Conservation (phyloP, 2,329 filamentous ascomycete genomes). For the Xylariaceae sp. region DNA sequence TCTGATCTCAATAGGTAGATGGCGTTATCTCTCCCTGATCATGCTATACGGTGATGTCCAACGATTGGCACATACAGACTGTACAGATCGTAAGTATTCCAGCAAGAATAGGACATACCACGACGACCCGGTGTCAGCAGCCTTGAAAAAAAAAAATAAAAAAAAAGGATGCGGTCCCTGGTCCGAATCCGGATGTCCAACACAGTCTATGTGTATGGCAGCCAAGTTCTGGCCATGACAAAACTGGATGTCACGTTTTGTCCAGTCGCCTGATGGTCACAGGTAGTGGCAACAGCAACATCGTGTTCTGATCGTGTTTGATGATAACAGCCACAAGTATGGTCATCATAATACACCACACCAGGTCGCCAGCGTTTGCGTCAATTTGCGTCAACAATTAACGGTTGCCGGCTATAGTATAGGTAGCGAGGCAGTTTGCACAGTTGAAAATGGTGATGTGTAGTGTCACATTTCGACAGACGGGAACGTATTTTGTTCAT, state of each 20-base stretch:
- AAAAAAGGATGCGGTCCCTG: too few relatives aligned
- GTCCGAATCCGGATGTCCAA: constrained; percentile 20
- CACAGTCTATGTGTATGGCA: background rate
- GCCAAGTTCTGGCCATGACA: constrained; percentile 8
- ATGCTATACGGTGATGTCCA: constrained; percentile 3
- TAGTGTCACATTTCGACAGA: too few relatives aligned
- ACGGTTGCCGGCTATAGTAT: too few relatives aligned
- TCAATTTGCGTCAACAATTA: too few relatives aligned
- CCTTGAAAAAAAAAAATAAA: constrained; percentile 22
- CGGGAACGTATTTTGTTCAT: too few relatives aligned
- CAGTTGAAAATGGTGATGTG: too few relatives aligned
- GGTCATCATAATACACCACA: too few relatives aligned
- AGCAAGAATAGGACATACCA: constrained; percentile 30
- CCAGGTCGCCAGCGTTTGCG: too few relatives aligned
- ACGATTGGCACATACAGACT: constrained; percentile 13
- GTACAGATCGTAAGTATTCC: constrained; percentile 26
- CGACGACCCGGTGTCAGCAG: constrained; percentile 32
- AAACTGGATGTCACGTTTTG: background rate
- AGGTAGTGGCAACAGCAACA: background rate
- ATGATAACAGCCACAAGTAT: too few relatives aligned
- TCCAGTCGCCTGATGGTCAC: constrained; percentile 2
- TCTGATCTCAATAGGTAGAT: background rate
- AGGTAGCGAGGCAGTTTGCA: too few relatives aligned
- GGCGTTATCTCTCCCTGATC: constrained; percentile 3
- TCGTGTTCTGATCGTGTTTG: too few relatives aligned